Evolutionary conservation across 1,284 basidiomycete species (phyloP), one percentile per base, ranked within the genome.

Genomic region (Rhodotorula glutinis): DNA sequence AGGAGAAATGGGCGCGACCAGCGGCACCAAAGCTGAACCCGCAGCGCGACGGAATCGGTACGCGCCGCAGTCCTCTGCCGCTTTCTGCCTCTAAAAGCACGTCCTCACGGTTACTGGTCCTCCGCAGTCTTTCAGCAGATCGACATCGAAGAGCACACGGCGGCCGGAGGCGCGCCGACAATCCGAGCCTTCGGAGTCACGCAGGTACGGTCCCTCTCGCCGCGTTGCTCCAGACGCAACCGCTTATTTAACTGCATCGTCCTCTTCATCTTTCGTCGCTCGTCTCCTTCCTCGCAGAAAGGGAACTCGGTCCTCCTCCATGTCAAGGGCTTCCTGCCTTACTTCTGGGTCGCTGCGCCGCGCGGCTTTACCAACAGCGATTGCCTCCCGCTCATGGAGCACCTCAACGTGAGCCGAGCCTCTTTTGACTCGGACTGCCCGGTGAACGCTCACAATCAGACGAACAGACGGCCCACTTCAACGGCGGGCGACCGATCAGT

Each of bases 181-280:
- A 75, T 96, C 43, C 83, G 90, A 49, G 86, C 96, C 80, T 97
- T 88, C 78, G 93, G 93, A 54, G 89, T 96, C 8, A 96, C 91
- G 3, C 82, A 92, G 81, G 90, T 88, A 65, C 47, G 77, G 68
- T 21, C 57, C 63, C 46, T 9, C n/a, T 33, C 9, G 11, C 29
- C 21, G n/a, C 27, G n/a, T 19, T 30, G n/a, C 17, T 17, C 25
- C n/a, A 47, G 21, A 21, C 21, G 23, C 23, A 47, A 47, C 21
- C 46, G 49, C 49, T 51, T n/a, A 27, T 14, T 25, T 13, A 19
- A 3, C 0, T 27, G 9, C 19, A 40, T 16, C 2, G 2, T 21
- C 14, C 7, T 13, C 56, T 56, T 60, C 53, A 53, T 27, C 9
- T 21, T 9, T 17, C 13, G 43, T 5, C 2, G 0, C 4, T 2